Conservation (phyloP, 2,329 filamentous ascomycete species). For the Cladosporium sp. region DNA sequence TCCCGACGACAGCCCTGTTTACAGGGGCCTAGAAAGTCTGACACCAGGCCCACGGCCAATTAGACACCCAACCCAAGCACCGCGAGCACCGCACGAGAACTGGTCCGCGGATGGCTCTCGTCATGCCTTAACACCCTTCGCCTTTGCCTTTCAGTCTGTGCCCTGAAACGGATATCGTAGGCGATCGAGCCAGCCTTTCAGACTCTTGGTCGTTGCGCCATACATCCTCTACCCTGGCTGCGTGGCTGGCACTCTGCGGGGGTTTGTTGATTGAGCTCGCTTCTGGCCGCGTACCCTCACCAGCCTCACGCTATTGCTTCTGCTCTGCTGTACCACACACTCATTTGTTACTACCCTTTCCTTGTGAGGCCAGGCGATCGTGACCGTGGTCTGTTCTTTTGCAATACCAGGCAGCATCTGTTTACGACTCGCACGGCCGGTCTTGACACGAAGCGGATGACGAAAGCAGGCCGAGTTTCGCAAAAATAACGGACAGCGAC, state of each 20-base stretch:
- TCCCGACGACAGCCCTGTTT: conserved; percentile 4
- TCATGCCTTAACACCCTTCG: neutral
- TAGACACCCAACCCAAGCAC: conserved; percentile 1
- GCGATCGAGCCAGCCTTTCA: conserved; percentile 9
- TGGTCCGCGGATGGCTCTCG: conserved; percentile 9
- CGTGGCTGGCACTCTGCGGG: conserved; percentile 11
- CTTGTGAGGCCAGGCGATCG: conserved; percentile 3
- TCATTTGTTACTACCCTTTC: neutral
- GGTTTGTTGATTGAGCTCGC: conserved; percentile 11
- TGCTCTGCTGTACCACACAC: conserved; percentile 6
- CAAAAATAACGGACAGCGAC: neutral
- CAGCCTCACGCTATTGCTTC: conserved; percentile 12
- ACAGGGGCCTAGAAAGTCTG: neutral
- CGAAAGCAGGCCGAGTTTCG: conserved; percentile 2
- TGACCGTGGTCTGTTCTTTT: conserved; percentile 2
- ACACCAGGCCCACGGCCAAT: conserved; percentile 6
- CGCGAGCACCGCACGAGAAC: conserved; percentile 6
- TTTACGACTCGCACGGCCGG: conserved; percentile 1
- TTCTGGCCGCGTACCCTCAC: conserved; percentile 9
- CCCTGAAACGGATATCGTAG: conserved; percentile 10
- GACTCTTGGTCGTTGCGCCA: conserved; percentile 9
- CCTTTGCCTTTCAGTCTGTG: neutral
- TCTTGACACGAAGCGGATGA: neutral
- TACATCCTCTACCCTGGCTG: neutral
- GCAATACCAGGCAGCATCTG: neutral